phyloP scores from a whole-genome alignment of 2,329 filamentous ascomycete species.

The Coniochaeta pulveracea region DNA sequence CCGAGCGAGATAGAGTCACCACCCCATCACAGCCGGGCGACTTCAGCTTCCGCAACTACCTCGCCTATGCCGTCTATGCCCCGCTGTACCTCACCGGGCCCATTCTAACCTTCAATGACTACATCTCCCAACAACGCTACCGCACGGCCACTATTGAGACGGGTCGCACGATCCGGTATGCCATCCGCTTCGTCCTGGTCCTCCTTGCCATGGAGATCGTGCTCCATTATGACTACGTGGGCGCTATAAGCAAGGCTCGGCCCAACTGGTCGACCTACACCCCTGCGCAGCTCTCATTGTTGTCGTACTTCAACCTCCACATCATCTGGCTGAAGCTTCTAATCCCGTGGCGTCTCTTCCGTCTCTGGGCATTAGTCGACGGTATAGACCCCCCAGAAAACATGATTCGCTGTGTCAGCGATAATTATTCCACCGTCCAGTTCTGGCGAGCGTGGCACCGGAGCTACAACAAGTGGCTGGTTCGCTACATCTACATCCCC shows the following conservation, averaged over 20 bases:
- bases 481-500: conserved; percentile 89
- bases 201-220: conserved; percentile 85
- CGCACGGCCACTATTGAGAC: conserved; percentile 58
- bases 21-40: conserved; percentile 61
- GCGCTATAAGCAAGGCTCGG: conserved; percentile 74
- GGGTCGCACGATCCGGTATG: conserved; percentile 68
- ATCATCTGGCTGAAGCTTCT: conserved; percentile 97
- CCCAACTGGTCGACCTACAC: conserved; percentile 78
- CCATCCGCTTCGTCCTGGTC: conserved; percentile 66
- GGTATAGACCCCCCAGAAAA: conserved; percentile 94
- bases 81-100: conserved; percentile 88
- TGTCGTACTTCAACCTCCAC: conserved; percentile 93
- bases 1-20: conserved; percentile 75
- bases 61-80: conserved; percentile 83
- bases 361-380: conserved; percentile 87
- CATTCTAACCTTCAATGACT: conserved; percentile 97
- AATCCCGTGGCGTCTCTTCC: conserved; percentile 95
- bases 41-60: conserved; percentile 74
- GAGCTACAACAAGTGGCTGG: conserved; percentile 86
- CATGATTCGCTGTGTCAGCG: conserved; percentile 91
- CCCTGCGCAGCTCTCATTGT: conserved; percentile 74
- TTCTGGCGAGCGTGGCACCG: conserved; percentile 98
- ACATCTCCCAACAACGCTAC: conserved; percentile 76
- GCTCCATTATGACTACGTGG: conserved; percentile 85
- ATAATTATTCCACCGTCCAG: conserved; percentile 82